Base-by-base conservation (phyloP, 371 early-diverging fungal genomes). In the Zopfochytrium polystomum region DNA sequence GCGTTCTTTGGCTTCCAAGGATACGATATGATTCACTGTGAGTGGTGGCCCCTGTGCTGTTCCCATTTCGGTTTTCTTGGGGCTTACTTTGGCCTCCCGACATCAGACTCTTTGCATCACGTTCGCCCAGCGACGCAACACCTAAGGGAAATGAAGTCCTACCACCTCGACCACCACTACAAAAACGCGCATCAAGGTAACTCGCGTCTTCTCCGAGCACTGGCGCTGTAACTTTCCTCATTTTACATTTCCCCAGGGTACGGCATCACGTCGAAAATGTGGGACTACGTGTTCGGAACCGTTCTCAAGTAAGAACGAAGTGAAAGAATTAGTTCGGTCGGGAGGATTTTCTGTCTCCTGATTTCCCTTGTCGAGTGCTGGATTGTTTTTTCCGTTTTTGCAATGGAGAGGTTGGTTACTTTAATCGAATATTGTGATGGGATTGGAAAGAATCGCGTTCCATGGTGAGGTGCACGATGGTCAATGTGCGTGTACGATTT, bases 111-210 rank as follows among this genome's bases (percentile, higher is more conserved):
- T 75, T 82, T 95, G 31, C 97, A 96, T 71, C 97, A 96, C 72
- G 92, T 92, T 20, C 75, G 83, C 18, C 89, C 90, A 2, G 53
- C 80, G 52, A 75, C 81, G 46, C 65, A 80, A 31, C 84, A 90
- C 68, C 82, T 94, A 57, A 79, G 80, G 55, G 85, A 87, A 52
- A 87, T 96, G 83, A 96, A 95, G 68, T 79, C 87, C 34, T 96
- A 94, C 66, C 97, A 96, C 66, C 70, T 96, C 54, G 91, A 90
- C 33, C 97, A 96, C 66, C 97, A 96, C 71, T 95, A 96, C 80
- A 69, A 66, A 49, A 63, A 65, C 32, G 65, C 58, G 6, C 57
- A 62, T 31, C 87, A 90, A 77, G 79, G 93, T 65, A 11, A 11
- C n/a, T 9, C n/a, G 11, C 9, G 42, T 11, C 9, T 38, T 38